Percentiles rank a stretch among this genome's conserved stretches.
Conservation (phyloP, 2,329 filamentous ascomycete genomes). For the Anthostomella pinea region DNA sequence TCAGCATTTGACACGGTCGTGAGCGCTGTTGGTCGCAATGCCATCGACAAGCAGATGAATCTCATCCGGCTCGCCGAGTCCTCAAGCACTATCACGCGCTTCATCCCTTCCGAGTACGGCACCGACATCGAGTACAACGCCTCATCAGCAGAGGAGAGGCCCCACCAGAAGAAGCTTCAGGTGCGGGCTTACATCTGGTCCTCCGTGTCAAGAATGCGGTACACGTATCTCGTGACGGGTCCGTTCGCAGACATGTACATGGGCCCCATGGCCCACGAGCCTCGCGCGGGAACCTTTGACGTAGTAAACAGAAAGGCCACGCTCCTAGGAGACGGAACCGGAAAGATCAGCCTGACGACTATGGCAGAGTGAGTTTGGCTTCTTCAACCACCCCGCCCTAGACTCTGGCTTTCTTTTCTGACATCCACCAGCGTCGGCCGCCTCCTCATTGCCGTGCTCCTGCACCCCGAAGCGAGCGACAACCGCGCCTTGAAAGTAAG, state of each 20-base stretch:
- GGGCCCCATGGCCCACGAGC: constrained; percentile 26
- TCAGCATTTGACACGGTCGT: constrained; percentile 51
- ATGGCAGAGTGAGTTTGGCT: constrained; percentile 61
- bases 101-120: constrained; percentile 59
- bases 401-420: not conserved
- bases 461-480: constrained; percentile 50
- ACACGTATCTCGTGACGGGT: constrained; percentile 61
- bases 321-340: constrained; percentile 60
- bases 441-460: constrained; percentile 60
- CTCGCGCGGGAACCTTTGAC: constrained; percentile 62
- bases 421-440: constrained; percentile 56
- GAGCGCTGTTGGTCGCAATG: constrained; percentile 56
- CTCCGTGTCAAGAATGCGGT: constrained; percentile 43
- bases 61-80: constrained; percentile 53
- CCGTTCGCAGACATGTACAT: constrained; percentile 59
- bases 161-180: constrained; percentile 61
- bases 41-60: constrained; percentile 51
- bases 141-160: constrained; percentile 51
- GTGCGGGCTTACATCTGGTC: constrained; percentile 53
- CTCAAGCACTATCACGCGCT: constrained; percentile 47
- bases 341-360: constrained; percentile 63
- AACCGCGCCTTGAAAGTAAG: constrained; percentile 64
- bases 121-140: constrained; percentile 55
- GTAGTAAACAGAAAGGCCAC: constrained; percentile 54
- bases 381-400: not conserved